A percentile compares a stretch with the other conserved stretches of the same genome.
phyloP scores from a whole-genome alignment of 2,329 filamentous ascomycete genomes.

The Hymenoscyphus occultus region DNA sequence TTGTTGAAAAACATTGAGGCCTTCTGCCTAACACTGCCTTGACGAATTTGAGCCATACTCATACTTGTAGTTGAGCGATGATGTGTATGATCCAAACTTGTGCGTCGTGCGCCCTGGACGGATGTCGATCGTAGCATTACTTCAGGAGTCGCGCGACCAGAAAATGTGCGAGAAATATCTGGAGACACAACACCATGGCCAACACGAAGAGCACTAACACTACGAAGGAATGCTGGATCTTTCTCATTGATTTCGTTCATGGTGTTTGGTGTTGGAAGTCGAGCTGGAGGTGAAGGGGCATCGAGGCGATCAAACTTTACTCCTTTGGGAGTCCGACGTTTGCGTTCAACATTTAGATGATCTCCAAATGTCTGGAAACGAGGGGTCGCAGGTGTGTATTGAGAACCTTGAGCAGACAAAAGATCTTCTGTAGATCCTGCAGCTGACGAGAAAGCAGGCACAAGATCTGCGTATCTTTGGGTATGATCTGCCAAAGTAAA shows the following conservation, averaged over 20 bases:
- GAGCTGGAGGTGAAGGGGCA: neutral
- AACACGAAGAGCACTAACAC: conserved; percentile 13
- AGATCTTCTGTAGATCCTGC: neutral
- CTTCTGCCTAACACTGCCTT: conserved; percentile 8
- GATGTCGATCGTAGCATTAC: conserved; percentile 2
- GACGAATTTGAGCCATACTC: conserved; percentile 6
- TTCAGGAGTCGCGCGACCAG: neutral
- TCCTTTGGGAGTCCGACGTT: neutral
- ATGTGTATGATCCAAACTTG: neutral
- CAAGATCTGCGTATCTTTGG: neutral
- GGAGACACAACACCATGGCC: neutral
- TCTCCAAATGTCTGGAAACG: conserved; percentile 6
- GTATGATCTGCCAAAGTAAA: neutral
- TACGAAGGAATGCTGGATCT: conserved; percentile 23
- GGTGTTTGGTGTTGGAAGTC: conserved; percentile 12
- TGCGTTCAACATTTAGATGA: neutral
- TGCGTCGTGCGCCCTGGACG: conserved; percentile 6
- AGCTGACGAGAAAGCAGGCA: neutral
- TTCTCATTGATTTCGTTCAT: conserved; percentile 22
- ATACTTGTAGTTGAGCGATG: conserved; percentile 7
- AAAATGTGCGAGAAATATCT: neutral
- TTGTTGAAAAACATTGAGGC: conserved; percentile 4
- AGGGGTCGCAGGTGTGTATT: conserved; percentile 6
- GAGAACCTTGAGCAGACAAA: neutral
- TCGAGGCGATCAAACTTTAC: conserved; percentile 5